These are phyloP conservation scores for Teratosphaeria pseudoeucalypti DNA, from an alignment of 2,329 filamentous ascomycete species.

Conservation along the genomic window DNA sequence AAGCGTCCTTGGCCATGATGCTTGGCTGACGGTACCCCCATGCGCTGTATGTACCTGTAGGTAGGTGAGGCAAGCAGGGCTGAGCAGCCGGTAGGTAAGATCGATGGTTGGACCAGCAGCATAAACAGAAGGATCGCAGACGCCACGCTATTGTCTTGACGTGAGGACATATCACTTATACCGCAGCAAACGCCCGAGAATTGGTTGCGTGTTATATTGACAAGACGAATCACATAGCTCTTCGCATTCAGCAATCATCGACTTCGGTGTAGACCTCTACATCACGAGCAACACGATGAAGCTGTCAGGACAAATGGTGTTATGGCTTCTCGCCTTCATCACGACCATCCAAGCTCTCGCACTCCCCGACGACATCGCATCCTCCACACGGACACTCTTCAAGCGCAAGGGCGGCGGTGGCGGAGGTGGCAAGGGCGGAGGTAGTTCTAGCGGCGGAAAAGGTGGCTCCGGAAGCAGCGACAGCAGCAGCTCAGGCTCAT, in stretches of 20 bases:
- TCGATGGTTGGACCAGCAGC: not conserved
- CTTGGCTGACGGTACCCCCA: not conserved
- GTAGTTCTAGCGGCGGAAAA: slow-evolving; percentile 12
- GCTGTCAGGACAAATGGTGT: slow-evolving; percentile 7
- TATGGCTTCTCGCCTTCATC: slow-evolving; percentile 20
- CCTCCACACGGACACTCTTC: not conserved
- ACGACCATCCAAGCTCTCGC: slow-evolving; percentile 23
- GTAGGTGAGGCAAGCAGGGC: not conserved
- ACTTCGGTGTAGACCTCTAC: not conserved
- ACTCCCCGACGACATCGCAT: slow-evolving; percentile 9
- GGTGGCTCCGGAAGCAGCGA: slow-evolving; percentile 17
- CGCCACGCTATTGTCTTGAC: not conserved
- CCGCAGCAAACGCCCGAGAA: not conserved
- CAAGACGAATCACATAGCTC: not conserved
- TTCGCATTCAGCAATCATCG: not conserved
- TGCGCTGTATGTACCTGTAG: not conserved
- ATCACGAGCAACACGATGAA: not conserved
- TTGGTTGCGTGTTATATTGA: not conserved
- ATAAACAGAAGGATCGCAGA: not conserved
- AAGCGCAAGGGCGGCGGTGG: slow-evolving; percentile 41
- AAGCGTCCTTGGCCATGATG: not conserved
- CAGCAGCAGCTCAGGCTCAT: slow-evolving; percentile 2
- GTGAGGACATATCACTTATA: not conserved
- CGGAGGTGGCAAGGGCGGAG: slow-evolving; percentile 34
- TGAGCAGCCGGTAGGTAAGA: not conserved